A percentile compares a stretch with the other conserved stretches of the same genome.
Conservation (phyloP, 2,329 filamentous ascomycete genomes). For the Coniochaeta sp. region DNA sequence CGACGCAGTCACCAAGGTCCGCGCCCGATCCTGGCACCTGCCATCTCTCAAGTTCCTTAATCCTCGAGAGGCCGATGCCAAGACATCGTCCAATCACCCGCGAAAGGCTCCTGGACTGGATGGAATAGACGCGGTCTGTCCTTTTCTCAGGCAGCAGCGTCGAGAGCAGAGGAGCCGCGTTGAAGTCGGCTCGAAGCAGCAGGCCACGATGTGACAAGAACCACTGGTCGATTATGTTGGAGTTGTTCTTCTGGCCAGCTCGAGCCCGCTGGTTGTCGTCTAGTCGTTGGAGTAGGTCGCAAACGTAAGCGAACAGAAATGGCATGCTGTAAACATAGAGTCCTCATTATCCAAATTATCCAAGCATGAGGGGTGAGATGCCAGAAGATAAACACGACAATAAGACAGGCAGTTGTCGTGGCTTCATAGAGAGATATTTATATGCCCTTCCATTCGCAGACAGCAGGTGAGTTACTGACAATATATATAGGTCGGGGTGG, state of each 20-base stretch:
- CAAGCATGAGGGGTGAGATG: neutral
- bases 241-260: conserved; percentile 21
- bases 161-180: conserved; percentile 61
- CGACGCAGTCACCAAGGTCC: conserved; percentile 67
- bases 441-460: neutral
- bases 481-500: neutral
- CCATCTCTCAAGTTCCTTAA: conserved; percentile 57
- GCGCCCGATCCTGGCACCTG: conserved; percentile 44
- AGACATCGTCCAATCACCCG: conserved; percentile 62
- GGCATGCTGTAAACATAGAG: conserved; percentile 38
- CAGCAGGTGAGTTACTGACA: neutral
- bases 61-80: conserved; percentile 54
- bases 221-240: conserved; percentile 52
- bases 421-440: neutral
- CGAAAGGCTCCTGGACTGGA: conserved; percentile 56
- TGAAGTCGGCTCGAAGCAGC: conserved; percentile 49
- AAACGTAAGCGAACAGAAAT: conserved; percentile 62
- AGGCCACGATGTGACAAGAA: conserved; percentile 54
- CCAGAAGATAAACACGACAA: neutral
- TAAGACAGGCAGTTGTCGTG: neutral
- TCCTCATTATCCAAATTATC: no score
- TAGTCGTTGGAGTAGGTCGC: conserved; percentile 64
- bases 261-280: conserved; percentile 35
- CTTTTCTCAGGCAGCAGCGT: conserved; percentile 69
- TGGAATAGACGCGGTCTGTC: conserved; percentile 69